Evolutionary conservation across 805 yeast genomes (phyloP).

Genomic region (Peterozyma toletana): DNA sequence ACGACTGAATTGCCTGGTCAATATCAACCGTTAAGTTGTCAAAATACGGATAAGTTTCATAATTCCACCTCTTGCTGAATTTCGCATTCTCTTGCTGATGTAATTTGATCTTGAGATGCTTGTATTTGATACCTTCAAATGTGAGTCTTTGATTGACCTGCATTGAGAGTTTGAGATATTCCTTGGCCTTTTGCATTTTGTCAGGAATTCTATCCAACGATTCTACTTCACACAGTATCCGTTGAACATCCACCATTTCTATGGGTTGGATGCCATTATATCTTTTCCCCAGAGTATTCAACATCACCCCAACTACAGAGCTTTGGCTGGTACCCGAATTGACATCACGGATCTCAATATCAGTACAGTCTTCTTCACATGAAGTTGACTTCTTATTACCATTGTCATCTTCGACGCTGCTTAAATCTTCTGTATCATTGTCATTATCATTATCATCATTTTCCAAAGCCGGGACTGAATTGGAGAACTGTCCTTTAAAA

Average conservation of each 20-base stretch:
- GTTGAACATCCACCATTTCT: too few species aligned
- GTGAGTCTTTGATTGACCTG: conserved; percentile 8
- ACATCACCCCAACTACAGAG: not conserved
- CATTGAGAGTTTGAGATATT: conserved; percentile 10
- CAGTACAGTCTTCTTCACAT: conserved; percentile 17
- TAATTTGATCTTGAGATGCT: conserved; percentile 15
- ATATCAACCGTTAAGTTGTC: conserved; percentile 17
- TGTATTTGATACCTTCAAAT: conserved; percentile 16
- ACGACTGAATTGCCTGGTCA: conserved; percentile 36
- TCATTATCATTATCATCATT: conserved; percentile 32
- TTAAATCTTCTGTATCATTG: conserved; percentile 28
- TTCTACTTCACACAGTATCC: too few species aligned
- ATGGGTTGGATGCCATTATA: too few species aligned
- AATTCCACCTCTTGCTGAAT: conserved; percentile 31
- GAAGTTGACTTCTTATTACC: conserved; percentile 1
- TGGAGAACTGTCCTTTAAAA: conserved; percentile 16
- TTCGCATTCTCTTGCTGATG: conserved; percentile 14
- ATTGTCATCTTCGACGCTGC: conserved; percentile 10
- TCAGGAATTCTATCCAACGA: conserved; percentile 2
- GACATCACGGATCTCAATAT: not conserved
- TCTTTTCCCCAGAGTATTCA: too few species aligned
- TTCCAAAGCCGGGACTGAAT: conserved; percentile 10
- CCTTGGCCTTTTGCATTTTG: conserved; percentile 4
- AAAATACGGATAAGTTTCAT: conserved; percentile 25
- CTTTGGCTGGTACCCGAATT: not conserved